Evolutionary conservation across 1,284 basidiomycete genomes (phyloP).

Genomic region (Coriolopsis trogii): DNA sequence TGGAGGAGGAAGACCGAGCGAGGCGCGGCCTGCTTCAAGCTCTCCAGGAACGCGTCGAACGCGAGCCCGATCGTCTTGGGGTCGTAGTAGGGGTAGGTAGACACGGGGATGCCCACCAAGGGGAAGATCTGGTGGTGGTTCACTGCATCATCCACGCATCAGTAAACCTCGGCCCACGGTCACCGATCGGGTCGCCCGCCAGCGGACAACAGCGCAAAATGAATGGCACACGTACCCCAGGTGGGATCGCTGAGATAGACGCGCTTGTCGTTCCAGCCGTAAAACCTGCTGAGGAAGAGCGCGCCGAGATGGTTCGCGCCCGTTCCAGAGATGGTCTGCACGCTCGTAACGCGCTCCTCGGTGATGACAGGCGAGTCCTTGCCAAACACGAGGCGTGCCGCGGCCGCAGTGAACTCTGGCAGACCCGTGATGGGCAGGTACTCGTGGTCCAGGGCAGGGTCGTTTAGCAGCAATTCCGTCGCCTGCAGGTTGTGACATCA

Average conservation of each 20-base stretch:
- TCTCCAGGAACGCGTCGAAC: constrained; percentile 71
- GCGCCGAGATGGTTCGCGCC: constrained; percentile 95
- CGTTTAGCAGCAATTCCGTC: constrained; percentile 68
- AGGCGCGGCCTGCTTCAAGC: constrained; percentile 67
- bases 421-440: constrained; percentile 93
- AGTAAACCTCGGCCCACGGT: constrained; percentile 1
- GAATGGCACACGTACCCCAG: constrained; percentile 69
- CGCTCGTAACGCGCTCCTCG: constrained; percentile 73
- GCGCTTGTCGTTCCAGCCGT: constrained; percentile 66
- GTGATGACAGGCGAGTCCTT: constrained; percentile 70
- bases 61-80: constrained; percentile 89
- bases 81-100: constrained; percentile 92
- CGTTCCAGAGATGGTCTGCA: constrained; percentile 94
- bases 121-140: constrained; percentile 92
- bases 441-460: constrained; percentile 86
- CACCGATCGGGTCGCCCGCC: constrained; percentile 10
- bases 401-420: constrained; percentile 77
- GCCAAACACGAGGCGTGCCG: constrained; percentile 85
- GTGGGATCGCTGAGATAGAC: constrained; percentile 90
- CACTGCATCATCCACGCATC: constrained; percentile 46
- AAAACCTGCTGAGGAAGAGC: constrained; percentile 87
- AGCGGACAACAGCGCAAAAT: neutral
- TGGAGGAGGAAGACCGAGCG: constrained; percentile 90
- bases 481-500: constrained; percentile 51
- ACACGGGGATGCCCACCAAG: constrained; percentile 80